Evolutionary conservation across 495 filamentous ascomycete species (phyloP), one percentile per base, ranked within the genome.

Genomic region (Mytilinidion resinicola): DNA sequence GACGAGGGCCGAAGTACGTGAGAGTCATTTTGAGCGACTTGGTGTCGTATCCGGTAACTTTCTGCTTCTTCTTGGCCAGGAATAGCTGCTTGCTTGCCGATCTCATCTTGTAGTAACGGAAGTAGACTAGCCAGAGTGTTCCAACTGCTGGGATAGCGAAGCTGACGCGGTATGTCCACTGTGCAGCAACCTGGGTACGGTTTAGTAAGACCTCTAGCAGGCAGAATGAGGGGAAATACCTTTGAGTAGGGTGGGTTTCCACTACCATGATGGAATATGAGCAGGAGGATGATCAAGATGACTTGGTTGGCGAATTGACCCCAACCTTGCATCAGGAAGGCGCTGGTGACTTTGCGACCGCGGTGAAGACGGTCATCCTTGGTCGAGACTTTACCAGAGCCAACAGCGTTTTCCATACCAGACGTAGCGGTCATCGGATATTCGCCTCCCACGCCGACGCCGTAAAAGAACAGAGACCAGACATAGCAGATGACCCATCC

Each of bases 261-360:
- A 56, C 72, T 77, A 49, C 84, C 83, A 63, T 85, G 82, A 78
- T 92, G 86, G 79, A 93, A 88, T 68, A 87, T 83, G 35, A 95
- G 75, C 39, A 96, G 78, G 33, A 89, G 75, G 43, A 96, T 66
- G 65, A 95, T 95, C 44, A 96, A 79, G 47, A 93, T 70, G 56
- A 82, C 83, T 72, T 95, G 90, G 81, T 96, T 96, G 74, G 87
- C 77, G 67, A 95, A 86, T 70, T 96, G 90, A 66, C 91, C 91
- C 91, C 90, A 96, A 47, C 90, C 91, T 70, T 96, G 91, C 91
- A 96, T 96, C 75, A 96, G 74, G 77, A 96, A 96, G 35, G 91
- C 90, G 70, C 83, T 86, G 51, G 89, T 93, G 67, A 95, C 90
- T 72, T 92, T 92, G 68, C 91, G 86, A 47, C 91, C 91, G 71